phyloP scores from a whole-genome alignment of 2,329 filamentous ascomycete species.

The Dryadomyces quercus-mongolicae region DNA sequence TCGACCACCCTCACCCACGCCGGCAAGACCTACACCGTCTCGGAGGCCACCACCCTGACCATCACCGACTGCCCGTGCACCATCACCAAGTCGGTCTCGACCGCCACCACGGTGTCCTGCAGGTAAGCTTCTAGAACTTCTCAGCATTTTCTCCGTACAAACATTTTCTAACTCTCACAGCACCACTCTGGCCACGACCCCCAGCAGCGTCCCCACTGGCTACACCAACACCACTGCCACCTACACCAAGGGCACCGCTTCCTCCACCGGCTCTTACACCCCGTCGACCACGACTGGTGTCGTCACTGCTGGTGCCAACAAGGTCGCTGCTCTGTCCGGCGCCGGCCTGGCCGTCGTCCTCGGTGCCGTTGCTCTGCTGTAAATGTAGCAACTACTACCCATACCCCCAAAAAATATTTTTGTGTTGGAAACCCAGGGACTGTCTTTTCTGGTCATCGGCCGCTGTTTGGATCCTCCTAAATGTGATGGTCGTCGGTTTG shows the following conservation, averaged over 20 bases:
- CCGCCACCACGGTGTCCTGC: constrained; percentile 38
- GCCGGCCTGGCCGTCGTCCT: constrained; percentile 48
- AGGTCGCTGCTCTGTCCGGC: constrained; percentile 42
- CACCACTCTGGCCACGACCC: background rate
- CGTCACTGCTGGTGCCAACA: constrained; percentile 43
- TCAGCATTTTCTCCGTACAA: background rate
- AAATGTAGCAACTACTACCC: constrained; percentile 24
- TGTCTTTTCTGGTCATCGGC: background rate
- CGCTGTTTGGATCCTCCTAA: background rate
- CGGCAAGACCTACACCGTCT: constrained; percentile 57
- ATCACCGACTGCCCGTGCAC: constrained; percentile 58
- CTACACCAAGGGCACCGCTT: constrained; percentile 12
- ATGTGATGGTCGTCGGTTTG: constrained; percentile 1
- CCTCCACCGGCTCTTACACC: constrained; percentile 18
- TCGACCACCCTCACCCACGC: constrained; percentile 53
- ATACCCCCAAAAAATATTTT: background rate
- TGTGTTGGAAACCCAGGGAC: constrained; percentile 2
- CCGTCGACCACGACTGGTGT: constrained; percentile 30
- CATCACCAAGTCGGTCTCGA: constrained; percentile 44
- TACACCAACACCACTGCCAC: constrained; percentile 26
- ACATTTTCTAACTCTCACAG: background rate
- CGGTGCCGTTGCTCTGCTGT: constrained; percentile 47
- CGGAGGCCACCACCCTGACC: constrained; percentile 51
- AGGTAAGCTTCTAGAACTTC: background rate
- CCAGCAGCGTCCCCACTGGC: constrained; percentile 1